Conservation (phyloP, 2,329 filamentous ascomycete species). For the Venturia effusa region DNA sequence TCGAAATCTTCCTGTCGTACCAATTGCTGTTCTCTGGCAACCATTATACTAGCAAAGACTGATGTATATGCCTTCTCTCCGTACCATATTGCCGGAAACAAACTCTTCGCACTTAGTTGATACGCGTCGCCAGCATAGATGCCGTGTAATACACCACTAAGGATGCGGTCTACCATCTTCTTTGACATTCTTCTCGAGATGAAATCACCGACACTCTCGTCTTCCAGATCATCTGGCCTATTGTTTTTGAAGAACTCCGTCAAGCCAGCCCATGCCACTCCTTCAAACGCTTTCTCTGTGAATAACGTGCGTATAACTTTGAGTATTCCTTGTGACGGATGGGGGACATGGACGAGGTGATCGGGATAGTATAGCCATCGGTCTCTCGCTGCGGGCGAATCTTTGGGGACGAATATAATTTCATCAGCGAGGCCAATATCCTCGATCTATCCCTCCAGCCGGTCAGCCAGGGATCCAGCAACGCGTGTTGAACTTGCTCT, state of each 20-base stretch:
- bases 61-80: slow-evolving; percentile 15
- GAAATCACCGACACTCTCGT: slow-evolving; percentile 65
- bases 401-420: slow-evolving; percentile 42
- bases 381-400: slow-evolving; percentile 44
- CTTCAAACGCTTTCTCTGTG: slow-evolving; percentile 46
- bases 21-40: background rate
- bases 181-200: slow-evolving; percentile 44
- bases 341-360: slow-evolving; percentile 56
- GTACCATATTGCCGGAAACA: slow-evolving; percentile 14
- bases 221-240: slow-evolving; percentile 31
- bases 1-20: slow-evolving; percentile 1
- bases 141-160: slow-evolving; percentile 70
- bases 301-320: slow-evolving; percentile 27
- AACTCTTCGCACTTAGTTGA: slow-evolving; percentile 52
- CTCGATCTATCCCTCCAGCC: slow-evolving; percentile 37
- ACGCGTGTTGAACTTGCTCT: background rate
- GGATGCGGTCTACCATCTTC: slow-evolving; percentile 56
- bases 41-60: slow-evolving; percentile 10
- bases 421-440: slow-evolving; percentile 47
- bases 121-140: slow-evolving; percentile 87
- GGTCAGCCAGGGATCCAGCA: background rate
- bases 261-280: slow-evolving; percentile 27
- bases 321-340: slow-evolving; percentile 17
- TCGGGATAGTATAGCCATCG: slow-evolving; percentile 87
- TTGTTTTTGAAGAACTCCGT: slow-evolving; percentile 21